phyloP scores from a whole-genome alignment of 768 basidiomycete genomes.

The Butyriboletus loyo region DNA sequence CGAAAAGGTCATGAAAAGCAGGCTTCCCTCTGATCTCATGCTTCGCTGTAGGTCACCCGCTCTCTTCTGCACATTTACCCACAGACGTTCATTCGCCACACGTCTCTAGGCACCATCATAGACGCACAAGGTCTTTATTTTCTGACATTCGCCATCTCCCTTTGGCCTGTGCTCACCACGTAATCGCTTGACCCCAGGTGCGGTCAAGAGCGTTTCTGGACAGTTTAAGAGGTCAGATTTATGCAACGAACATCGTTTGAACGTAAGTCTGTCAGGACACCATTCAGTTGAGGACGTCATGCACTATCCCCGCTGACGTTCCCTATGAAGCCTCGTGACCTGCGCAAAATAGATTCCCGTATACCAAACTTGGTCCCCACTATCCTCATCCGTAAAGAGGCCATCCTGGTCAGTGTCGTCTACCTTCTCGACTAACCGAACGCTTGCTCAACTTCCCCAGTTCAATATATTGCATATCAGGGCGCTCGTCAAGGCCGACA shows the following conservation, averaged over 20 bases:
- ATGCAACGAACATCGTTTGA: conserved; percentile 81
- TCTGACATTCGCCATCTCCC: conserved; percentile 9
- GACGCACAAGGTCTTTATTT: conserved; percentile 71
- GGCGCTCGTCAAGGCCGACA: conserved; percentile 89
- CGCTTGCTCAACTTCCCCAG: conserved; percentile 37
- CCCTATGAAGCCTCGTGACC: conserved; percentile 75
- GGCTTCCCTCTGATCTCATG: conserved; percentile 87
- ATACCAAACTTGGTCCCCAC: conserved; percentile 94
- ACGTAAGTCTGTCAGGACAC: conserved; percentile 54
- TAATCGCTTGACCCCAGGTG: conserved; percentile 48
- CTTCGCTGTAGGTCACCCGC: conserved; percentile 69
- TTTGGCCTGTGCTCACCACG: conserved; percentile 18
- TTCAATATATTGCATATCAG: conserved; percentile 94
- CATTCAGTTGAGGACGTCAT: conserved; percentile 16
- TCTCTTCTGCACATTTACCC: conserved; percentile 3
- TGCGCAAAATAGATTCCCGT: conserved; percentile 94
- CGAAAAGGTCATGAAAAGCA: conserved; percentile 83
- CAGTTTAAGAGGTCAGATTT: conserved; percentile 90
- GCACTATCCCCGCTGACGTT: conserved; percentile 21
- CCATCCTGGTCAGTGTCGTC: conserved; percentile 66
- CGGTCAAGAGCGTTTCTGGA: conserved; percentile 83
- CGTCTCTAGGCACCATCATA: conserved; percentile 71
- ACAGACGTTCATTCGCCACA: conserved; percentile 13
- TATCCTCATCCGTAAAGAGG: conserved; percentile 84
- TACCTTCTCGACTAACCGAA: not conserved